A percentile compares a stretch with the other conserved stretches of the same genome.
Evolutionary conservation across 306 rosid genomes (phyloP).

Genomic region (Citrullus amarus): DNA sequence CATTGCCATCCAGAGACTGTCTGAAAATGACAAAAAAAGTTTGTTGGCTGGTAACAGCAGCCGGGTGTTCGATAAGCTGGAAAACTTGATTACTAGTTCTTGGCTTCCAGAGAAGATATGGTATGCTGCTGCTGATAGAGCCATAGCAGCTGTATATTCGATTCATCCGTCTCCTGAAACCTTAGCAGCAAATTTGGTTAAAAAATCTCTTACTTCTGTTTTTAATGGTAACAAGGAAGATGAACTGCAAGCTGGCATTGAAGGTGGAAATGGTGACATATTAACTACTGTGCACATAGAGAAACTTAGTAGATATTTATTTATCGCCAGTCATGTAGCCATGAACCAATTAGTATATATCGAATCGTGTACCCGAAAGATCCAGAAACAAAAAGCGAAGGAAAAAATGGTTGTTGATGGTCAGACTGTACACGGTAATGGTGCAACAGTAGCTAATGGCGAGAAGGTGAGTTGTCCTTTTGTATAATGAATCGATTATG

Average conservation of each 20-base stretch:
- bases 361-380: slow-evolving; percentile 75
- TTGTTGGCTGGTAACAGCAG: slow-evolving; percentile 48
- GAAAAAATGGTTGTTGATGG: slow-evolving; percentile 37
- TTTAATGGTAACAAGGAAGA: slow-evolving; percentile 35
- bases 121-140: slow-evolving; percentile 92
- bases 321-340: slow-evolving; percentile 71
- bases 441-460: slow-evolving; percentile 24
- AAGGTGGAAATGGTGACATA: slow-evolving; percentile 22
- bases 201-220: slow-evolving; percentile 46
- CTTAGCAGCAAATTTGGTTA: slow-evolving; percentile 53
- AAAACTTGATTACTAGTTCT: slow-evolving; percentile 62
- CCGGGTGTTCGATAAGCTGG: slow-evolving; percentile 58
- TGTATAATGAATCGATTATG: not conserved
- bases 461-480: slow-evolving; percentile 36
- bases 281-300: slow-evolving; percentile 48
- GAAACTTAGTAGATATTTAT: slow-evolving; percentile 67
- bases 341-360: slow-evolving; percentile 85
- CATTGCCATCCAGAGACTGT: slow-evolving; percentile 67
- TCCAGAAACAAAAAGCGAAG: slow-evolving; percentile 67
- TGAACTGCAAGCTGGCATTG: slow-evolving; percentile 42
- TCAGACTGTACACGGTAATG: slow-evolving; percentile 33
- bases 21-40: slow-evolving; percentile 67
- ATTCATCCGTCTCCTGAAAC: slow-evolving; percentile 86
- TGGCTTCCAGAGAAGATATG: slow-evolving; percentile 78
- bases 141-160: slow-evolving; percentile 68